Percentiles rank a stretch among this genome's conserved stretches.
Evolutionary conservation across 2,329 filamentous ascomycete species (phyloP).

Genomic region (Stachybotrys elegans): DNA sequence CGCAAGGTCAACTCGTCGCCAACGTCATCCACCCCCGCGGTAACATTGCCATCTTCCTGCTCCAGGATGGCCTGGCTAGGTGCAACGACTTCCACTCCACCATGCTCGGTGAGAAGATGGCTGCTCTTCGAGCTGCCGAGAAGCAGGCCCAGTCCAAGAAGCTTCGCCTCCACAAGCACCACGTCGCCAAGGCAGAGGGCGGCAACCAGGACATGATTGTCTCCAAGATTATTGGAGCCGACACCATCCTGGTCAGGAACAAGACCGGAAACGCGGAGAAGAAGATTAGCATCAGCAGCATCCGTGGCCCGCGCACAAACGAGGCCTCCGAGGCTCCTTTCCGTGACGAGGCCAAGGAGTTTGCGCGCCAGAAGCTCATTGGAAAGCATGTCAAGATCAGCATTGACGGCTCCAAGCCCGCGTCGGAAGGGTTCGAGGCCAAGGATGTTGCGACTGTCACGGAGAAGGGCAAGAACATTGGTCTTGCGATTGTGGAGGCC

Average conservation of each 20-base stretch:
- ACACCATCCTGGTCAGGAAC: constrained; percentile 81
- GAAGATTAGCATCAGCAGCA: constrained; percentile 85
- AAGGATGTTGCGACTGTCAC: constrained; percentile 89
- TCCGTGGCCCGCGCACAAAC: constrained; percentile 84
- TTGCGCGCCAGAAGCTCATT: constrained; percentile 86
- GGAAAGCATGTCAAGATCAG: constrained; percentile 90
- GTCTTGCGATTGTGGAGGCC: constrained; percentile 78
- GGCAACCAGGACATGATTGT: constrained; percentile 76
- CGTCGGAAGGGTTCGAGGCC: constrained; percentile 85
- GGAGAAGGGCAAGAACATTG: constrained; percentile 81
- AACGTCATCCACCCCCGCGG: constrained; percentile 82
- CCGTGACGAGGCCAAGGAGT: constrained; percentile 92
- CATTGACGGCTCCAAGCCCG: constrained; percentile 86
- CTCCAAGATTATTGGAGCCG: constrained; percentile 78
- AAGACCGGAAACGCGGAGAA: constrained; percentile 79
- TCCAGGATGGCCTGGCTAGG: constrained; percentile 82
- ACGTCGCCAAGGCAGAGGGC: constrained; percentile 64
- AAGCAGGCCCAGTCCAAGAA: constrained; percentile 74
- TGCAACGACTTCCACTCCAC: constrained; percentile 97
- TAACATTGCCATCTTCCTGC: constrained; percentile 86
- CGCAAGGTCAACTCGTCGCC: constrained; percentile 87
- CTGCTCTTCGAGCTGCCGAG: constrained; percentile 76
- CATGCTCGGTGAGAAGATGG: constrained; percentile 85
- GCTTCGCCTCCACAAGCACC: constrained; percentile 75
- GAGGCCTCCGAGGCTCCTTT: constrained; percentile 87